Evolutionary conservation across 2,329 filamentous ascomycete species (phyloP), one percentile per base, ranked within the genome.

Genomic region (Penicillium oxalicum): DNA sequence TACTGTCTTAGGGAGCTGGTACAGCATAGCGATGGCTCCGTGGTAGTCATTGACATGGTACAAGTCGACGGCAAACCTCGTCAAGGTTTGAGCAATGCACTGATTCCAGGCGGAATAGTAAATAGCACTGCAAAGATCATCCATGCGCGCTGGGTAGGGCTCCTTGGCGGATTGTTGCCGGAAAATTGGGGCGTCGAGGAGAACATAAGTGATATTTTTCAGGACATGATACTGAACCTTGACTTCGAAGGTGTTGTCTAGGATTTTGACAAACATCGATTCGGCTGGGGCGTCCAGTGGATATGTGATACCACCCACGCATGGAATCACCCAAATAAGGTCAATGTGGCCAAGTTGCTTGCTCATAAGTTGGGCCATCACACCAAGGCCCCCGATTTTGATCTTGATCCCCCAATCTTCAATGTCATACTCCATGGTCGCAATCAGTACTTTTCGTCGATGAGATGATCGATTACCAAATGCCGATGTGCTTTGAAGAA

Each of bases 341-440:
- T 86, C 77, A 57, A 84, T 77, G 54, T 86, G 81, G 3, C 77
- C 72, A 9, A 86, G 74, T 45, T 81, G 78, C 60, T 83, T 82
- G 13, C 80, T 80, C 82, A 86, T 86, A 2, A 86, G 69, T 56
- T 83, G 80, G 32, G 83, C 82, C 82, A 86, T 86, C 52, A 85
- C 82, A 63, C 83, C 83, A 4, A 86, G 72, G 51, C 83, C 83
- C 51, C 83, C 83, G 40, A 86, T 86, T 68, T 86, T 86, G 68
- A 86, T 82, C 66, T 84, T 86, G 68, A 86, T 82, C 4, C 68
- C 74, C 80, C 83, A 86, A 61, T 86, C 83, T 47, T 83, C 80
- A 51, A 86, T 85, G 52, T 86, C 81, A 65, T 86, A 86, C 64
- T 86, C 83, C 80, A 86, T 84, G 5, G 83, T 86, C 9, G 81